Percentiles rank a stretch among this genome's conserved stretches.
phyloP scores from a whole-genome alignment of 208 protist genomes.

The Trypanosoma theileri region DNA sequence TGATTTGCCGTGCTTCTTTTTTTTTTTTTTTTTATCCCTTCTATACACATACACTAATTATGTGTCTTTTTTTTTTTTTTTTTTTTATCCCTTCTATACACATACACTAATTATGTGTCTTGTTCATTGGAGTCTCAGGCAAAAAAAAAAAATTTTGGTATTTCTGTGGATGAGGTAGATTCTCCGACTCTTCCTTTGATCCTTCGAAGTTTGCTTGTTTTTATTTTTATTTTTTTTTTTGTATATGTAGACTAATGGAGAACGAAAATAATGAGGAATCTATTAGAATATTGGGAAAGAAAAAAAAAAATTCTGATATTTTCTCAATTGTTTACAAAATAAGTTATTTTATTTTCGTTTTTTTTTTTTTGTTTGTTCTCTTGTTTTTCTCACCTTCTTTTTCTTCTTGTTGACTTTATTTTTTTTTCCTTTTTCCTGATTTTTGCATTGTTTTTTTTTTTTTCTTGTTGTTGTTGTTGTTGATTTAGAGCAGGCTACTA shows the following conservation, averaged over 20 bases:
- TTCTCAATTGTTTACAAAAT: no score
- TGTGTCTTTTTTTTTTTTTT: conserved; percentile 1
- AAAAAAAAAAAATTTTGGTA: no score
- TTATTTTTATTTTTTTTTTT: no score
- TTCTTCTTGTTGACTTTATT: conserved; percentile 3
- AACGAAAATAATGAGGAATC: no score
- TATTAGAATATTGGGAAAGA: no score
- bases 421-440: no score
- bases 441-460: conserved; percentile 10
- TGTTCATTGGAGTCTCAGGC: no score
- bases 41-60: neutral
- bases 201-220: no score
- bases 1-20: neutral
- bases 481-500: neutral
- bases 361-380: neutral
- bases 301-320: no score
- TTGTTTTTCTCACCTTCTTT: neutral
- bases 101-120: neutral
- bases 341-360: neutral
- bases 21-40: conserved; percentile 1
- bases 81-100: neutral
- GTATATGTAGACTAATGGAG: no score
- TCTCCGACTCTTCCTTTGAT: no score
- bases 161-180: no score
- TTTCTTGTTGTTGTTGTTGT: neutral